Evolutionary conservation across 805 yeast genomes (phyloP), one percentile per base, ranked within the genome.

Genomic region (Scheffersomyces stipitis): DNA sequence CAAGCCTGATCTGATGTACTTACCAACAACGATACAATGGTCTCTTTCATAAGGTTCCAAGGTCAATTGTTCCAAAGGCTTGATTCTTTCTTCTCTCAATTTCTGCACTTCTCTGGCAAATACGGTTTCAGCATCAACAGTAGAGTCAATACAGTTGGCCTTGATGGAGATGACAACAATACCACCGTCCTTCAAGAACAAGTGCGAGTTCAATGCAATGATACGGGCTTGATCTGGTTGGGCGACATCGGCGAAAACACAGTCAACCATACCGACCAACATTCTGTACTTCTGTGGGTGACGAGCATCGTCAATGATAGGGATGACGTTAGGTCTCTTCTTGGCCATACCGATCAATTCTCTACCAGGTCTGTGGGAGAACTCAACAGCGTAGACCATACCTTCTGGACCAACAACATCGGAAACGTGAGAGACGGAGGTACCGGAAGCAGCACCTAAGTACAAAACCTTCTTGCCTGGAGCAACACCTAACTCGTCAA

Each of bases 141-240:
- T 93, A 33, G 98, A 93, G 74, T 93, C 99, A 68, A 93, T 93
- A 88, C 99, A 93, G 89, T 93, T 93, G 58, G 99, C 99, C 81
- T 93, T 93, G 73, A 93, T 93, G 59, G 98, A 91, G 62, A 93
- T 93, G 49, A 93, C 93, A 52, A 93, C 99, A 65, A 96, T 96
- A 73, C 99, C 99, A 71, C 84, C 89, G 70, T 93, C 97, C 72
- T 93, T 93, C 66, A 93, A 80, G 85, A 93, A 93, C 80, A 91
- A 77, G 71, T 93, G 99, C 40, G 98, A 83, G 81, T 93, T 93
- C 66, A 93, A 81, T 36, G 98, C 99, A 67, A 93, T 91, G 65
- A 93, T 93, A 85, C 99, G 95, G 55, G 99, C 99, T 77, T 93
- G 99, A 75, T 93, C 99, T 30, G 99, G 99, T 77, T 93, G 99